Evolutionary conservation across 2,329 filamentous ascomycete genomes (phyloP).

Genomic region (Alternaria conjuncta): DNA sequence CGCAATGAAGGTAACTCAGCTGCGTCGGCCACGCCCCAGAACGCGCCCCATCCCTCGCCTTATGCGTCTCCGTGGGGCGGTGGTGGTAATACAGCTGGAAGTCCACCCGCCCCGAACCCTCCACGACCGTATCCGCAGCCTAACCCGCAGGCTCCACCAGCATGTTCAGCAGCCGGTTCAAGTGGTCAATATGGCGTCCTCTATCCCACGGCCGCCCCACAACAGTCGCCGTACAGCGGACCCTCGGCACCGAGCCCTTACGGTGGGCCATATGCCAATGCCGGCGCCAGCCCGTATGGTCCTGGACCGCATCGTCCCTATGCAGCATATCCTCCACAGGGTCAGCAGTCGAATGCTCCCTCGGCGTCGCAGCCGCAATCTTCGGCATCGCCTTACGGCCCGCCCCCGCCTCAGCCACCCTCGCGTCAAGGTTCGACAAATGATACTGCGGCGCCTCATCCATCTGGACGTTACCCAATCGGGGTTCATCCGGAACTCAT

Average conservation of each 20-base stretch:
- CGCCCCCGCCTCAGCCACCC: conserved; percentile 16
- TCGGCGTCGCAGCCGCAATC: conserved; percentile 16
- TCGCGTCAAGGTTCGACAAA: conserved; percentile 8
- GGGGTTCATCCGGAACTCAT: conserved; percentile 38
- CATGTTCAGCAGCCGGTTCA: conserved; percentile 25
- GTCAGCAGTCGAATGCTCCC: conserved; percentile 24
- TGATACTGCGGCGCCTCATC: conserved; percentile 20
- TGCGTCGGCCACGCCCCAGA: conserved; percentile 32
- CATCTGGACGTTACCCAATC: conserved; percentile 39
- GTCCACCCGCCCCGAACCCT: conserved; percentile 30
- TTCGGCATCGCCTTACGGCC: conserved; percentile 14
- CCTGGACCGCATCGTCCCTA: conserved; percentile 34
- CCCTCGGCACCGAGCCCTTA: conserved; percentile 33
- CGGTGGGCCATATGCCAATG: conserved; percentile 37
- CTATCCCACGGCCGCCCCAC: conserved; percentile 40
- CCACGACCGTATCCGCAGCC: conserved; percentile 41
- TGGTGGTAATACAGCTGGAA: conserved; percentile 37
- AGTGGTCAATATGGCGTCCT: conserved; percentile 46
- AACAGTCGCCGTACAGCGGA: conserved; percentile 25
- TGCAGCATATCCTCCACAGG: conserved; percentile 32
- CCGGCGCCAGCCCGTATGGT: conserved; percentile 39
- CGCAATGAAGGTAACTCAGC: conserved; percentile 33
- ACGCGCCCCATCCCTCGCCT: conserved; percentile 38
- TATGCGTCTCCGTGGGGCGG: conserved; percentile 48
- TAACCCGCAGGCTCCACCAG: conserved; percentile 34